phyloP scores from a whole-genome alignment of 176 grass and related monocot genomes.

The Phragmites australis region DNA sequence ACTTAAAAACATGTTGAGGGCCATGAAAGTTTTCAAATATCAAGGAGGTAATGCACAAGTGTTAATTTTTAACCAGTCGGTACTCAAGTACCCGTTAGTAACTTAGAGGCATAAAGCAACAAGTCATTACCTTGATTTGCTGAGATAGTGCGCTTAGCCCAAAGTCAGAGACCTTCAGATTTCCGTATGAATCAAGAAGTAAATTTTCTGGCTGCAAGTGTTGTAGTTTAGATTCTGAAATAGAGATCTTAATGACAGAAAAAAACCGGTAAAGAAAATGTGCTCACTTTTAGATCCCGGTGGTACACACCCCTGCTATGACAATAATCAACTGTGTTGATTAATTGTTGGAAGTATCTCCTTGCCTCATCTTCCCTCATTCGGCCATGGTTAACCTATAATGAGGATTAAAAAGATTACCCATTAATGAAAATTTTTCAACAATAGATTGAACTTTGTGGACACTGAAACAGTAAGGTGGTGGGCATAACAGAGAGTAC shows the following conservation, averaged over 20 bases:
- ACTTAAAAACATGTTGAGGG: neutral
- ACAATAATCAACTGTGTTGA: constrained; percentile 97
- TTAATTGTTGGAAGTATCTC: constrained; percentile 95
- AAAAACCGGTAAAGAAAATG: neutral
- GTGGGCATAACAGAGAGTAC: neutral
- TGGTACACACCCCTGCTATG: constrained; percentile 99
- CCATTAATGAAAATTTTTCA: neutral
- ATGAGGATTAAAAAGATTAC: constrained; percentile 17
- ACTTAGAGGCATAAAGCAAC: neutral
- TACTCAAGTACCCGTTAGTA: neutral
- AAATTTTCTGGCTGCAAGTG: constrained; percentile 87
- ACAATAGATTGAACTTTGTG: neutral
- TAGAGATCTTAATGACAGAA: neutral
- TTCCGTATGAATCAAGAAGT: constrained; percentile 75
- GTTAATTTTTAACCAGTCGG: neutral
- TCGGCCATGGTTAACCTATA: constrained; percentile 78
- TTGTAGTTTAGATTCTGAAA: constrained; percentile 31
- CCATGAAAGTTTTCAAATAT: neutral
- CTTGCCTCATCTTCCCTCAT: constrained; percentile 97
- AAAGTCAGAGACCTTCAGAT: constrained; percentile 94
- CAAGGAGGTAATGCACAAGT: neutral
- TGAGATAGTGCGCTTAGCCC: constrained; percentile 87
- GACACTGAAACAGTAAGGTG: neutral
- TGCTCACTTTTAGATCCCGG: constrained; percentile 85
- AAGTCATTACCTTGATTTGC: constrained; percentile 73